phyloP scores from a whole-genome alignment of 768 basidiomycete genomes.

The Termitomyces eurrhizus region DNA sequence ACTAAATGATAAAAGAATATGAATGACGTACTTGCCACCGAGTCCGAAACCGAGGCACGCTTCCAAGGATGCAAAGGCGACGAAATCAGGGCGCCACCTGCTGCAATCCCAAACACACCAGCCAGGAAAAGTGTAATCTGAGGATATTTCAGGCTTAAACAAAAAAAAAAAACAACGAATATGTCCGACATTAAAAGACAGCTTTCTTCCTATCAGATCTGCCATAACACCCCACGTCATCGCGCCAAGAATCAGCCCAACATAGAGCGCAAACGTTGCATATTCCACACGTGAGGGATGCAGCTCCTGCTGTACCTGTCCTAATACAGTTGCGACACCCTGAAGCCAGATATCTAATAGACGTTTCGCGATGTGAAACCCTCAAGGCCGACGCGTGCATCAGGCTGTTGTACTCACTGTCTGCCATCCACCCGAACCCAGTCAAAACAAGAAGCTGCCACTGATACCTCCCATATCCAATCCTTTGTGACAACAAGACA shows the following conservation, averaged over 20 bases:
- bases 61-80: constrained; percentile 39
- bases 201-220: constrained; percentile 42
- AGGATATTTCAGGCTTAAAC: not conserved
- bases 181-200: constrained; percentile 37
- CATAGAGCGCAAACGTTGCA: constrained; percentile 42
- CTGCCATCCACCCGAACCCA: constrained; percentile 47
- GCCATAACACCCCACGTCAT: constrained; percentile 46
- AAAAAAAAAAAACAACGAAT: not conserved
- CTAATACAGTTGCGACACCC: constrained; percentile 42
- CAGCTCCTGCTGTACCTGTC: constrained; percentile 39
- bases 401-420: constrained; percentile 30
- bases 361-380: not conserved
- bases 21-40: constrained; percentile 42
- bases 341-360: constrained; percentile 41
- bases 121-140: constrained; percentile 30
- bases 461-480: constrained; percentile 50
- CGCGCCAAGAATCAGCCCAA: constrained; percentile 45
- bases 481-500: constrained; percentile 22
- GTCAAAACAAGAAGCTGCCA: constrained; percentile 42
- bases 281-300: constrained; percentile 41
- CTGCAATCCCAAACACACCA: constrained; percentile 50
- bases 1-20: constrained; percentile 3
- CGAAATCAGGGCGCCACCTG: constrained; percentile 45
- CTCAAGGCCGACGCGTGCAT: not conserved
- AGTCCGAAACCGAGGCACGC: constrained; percentile 49